Base-by-base conservation (phyloP, 2,329 filamentous ascomycete species). In the Aspergillus tamarii region DNA sequence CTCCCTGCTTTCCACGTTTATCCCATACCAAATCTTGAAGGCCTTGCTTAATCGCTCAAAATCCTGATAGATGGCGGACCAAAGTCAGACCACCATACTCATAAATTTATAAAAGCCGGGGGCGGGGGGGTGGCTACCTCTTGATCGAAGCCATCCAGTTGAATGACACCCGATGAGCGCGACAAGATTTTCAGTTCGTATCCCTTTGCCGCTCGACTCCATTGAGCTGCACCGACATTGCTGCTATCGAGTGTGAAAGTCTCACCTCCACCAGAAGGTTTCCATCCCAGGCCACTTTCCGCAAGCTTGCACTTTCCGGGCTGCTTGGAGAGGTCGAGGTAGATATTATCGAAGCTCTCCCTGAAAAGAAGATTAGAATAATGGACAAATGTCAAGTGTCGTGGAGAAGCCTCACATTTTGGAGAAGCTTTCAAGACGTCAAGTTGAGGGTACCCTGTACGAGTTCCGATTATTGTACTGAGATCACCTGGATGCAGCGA, bases 1-100 rank as follows among this genome's bases (percentile, higher is more conserved):
- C 80, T 99, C 95, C 79, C 92, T 93, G 78, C 88, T 92, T 77
- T 98, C 94, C 64, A 99, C 86, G 73, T 89, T 93, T 73, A 95
- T 91, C 81, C 93, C 95, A 81, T 98, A 99, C 92, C 94, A 98
- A 74, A 94, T 92, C 83, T 97, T 98, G 86, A 99, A 97, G 70
- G 95, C 88, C 78, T 97, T 97, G 81, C 84, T 87, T 16, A 97
- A 83, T 61, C 95, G 92, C 70, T 99, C 95, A 71, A 93, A 92
- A 78, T 99, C 94, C 85, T 92, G 73, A 34, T 23, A n/a, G 34
- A 45, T 43, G 21, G n/a, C 23, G 28, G 46, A 21, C 6, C 19
- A 30, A 54, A 8, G 19, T 16, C 32, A 55, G 30, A 3, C n/a
- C 14, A 11, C 26, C 11, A 56, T 23, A 21, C 34, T 45, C n/a